Conservation (phyloP, 371 early-diverging fungal genomes). For the Conidiobolus incongruus region DNA sequence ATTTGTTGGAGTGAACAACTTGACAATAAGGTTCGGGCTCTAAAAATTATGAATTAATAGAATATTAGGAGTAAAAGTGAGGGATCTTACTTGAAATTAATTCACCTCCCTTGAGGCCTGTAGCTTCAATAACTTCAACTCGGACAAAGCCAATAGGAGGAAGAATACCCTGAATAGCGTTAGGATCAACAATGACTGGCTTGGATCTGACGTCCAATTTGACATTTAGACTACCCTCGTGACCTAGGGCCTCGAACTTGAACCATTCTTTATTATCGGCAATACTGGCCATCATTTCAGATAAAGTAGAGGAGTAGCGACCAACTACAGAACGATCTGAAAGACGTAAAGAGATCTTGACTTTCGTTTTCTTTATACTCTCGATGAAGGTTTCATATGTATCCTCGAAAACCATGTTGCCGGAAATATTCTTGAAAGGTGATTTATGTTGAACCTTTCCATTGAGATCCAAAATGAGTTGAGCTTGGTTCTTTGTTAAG, state of each 20-base stretch:
- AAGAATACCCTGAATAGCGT: background rate
- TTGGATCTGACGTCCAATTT: constrained; percentile 1
- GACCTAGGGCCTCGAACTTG: too few relatives aligned
- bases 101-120: background rate
- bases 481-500: too few relatives aligned
- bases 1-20: too few relatives aligned
- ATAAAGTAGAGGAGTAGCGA: background rate
- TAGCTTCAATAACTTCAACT: background rate
- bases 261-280: background rate
- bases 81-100: too few relatives aligned
- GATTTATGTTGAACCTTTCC: background rate
- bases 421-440: background rate
- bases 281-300: background rate
- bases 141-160: constrained; percentile 1
- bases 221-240: background rate
- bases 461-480: background rate
- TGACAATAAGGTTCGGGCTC: too few relatives aligned
- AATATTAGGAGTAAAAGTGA: too few relatives aligned
- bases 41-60: too few relatives aligned
- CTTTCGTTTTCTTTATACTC: background rate
- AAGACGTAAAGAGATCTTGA: background rate
- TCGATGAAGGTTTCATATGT: background rate
- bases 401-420: background rate
- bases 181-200: background rate
- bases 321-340: background rate